phyloP scores from a whole-genome alignment of 2,329 filamentous ascomycete genomes.

The Stylonectria norvegica region DNA sequence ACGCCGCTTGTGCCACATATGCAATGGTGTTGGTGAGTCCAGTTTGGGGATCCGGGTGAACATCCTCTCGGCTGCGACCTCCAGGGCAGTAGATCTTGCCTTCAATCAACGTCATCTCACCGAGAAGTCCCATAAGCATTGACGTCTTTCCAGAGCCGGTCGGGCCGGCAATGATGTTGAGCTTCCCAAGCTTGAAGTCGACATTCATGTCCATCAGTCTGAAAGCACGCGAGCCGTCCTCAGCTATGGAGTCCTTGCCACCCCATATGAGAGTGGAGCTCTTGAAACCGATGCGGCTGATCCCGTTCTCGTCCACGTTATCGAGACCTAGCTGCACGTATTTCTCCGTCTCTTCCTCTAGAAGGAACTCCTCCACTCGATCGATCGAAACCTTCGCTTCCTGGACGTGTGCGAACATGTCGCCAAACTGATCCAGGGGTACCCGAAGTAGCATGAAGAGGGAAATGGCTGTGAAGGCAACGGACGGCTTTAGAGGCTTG shows the following conservation, averaged over 20 bases:
- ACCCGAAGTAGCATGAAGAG: conserved; percentile 92
- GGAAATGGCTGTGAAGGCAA: conserved; percentile 94
- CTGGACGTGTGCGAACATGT: conserved; percentile 98
- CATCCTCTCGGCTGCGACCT: conserved; percentile 78
- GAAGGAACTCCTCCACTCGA: conserved; percentile 90
- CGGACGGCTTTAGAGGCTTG: conserved; percentile 83
- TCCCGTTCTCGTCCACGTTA: conserved; percentile 64
- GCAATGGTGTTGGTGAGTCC: conserved; percentile 87
- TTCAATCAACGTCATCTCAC: conserved; percentile 86
- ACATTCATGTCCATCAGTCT: conserved; percentile 79
- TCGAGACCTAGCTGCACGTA: conserved; percentile 77
- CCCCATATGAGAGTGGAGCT: conserved; percentile 89
- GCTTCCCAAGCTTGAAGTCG: conserved; percentile 76
- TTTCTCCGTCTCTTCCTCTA: conserved; percentile 93
- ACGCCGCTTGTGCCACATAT: conserved; percentile 94
- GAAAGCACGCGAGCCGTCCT: conserved; percentile 71
- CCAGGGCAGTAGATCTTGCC: conserved; percentile 84
- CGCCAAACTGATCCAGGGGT: conserved; percentile 90
- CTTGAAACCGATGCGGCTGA: conserved; percentile 78
- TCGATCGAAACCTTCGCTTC: conserved; percentile 96
- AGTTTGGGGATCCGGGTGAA: conserved; percentile 76
- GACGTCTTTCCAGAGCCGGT: conserved; percentile 97
- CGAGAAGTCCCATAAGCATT: conserved; percentile 88
- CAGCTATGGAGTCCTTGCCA: conserved; percentile 56
- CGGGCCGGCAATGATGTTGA: conserved; percentile 90